Evolutionary conservation across 2,329 filamentous ascomycete genomes (phyloP), one percentile per base, ranked within the genome.

Genomic region (Neofusicoccum ribis): DNA sequence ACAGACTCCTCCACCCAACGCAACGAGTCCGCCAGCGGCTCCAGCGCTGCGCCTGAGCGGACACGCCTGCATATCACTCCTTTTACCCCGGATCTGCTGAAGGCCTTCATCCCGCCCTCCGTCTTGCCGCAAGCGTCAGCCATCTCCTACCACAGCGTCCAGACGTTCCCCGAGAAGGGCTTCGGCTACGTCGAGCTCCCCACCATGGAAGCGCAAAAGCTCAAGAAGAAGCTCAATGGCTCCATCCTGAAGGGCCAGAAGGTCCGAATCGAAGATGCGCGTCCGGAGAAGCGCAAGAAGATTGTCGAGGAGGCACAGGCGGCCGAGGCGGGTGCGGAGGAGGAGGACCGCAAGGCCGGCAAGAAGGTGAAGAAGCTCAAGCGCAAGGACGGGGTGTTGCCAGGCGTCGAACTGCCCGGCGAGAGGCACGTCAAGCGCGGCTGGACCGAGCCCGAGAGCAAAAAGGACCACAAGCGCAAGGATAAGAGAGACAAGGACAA

Each of bases 131-230:
- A 82, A 51, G 92, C 91, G 20, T 87, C 88, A 67, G 91, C 93
- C 74, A 86, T 97, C 61, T 97, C 93, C n/a, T 97, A 90, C 79
- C 94, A 98, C 78, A 83, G 83, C 5, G 80, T 97, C 69, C 86
- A 92, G 73, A 93, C 93, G 0, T 97, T 96, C 68, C 94, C 94
- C 14, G 95, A 99, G 69, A 90, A 88, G 74, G 89, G 87, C 62
- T 99, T 92, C 87, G 95, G 94, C 64, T 99, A 91, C 79, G 83
- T 98, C 66, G 93, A 96, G 52, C 80, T 99, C 43, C 93, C 93
- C 0, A 79, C 76, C 3, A 86, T 87, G 78, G 93, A 96, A 69
- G 95, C 94, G 9, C 90, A 94, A n/a, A 96, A 93, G 77, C 79
- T 98, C 63, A 92, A 89, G 80, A 94, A 90, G 80, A 98, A 95